Evolutionary conservation across 768 basidiomycete genomes (phyloP), one percentile per base, ranked within the genome.

Genomic region (Pulveroboletus ravenelii): DNA sequence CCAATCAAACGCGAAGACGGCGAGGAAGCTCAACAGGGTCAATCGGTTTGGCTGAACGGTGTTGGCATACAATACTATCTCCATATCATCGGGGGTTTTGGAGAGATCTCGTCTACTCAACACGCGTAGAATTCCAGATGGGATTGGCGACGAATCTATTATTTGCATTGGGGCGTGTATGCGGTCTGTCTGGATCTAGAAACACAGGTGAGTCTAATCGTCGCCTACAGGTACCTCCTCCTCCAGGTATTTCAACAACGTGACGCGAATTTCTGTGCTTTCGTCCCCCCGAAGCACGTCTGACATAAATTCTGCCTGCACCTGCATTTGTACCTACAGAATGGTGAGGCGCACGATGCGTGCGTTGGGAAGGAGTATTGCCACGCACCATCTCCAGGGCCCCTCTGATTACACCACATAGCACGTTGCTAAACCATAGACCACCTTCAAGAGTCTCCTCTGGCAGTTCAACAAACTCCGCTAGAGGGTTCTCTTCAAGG

Each of bases 391-490:
- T 98, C 73, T 99, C 96, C 45, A 99, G 67, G 32, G 93, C 82
- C 3, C 96, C 96, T 46, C 94, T 75, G 43, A 98, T 69, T 8
- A 98, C 95, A 5, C 96, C 96, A 62, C 93, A 95, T 2, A 96
- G 73, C 38, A 98, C 86, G 69, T 98, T 98, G 69, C 90, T 93
- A 68, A 93, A 98, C 91, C 93, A 96, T 32, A 99, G 70, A 1
- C 93, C 94, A 15, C 92, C 92, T 62, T 95, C 90, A 25, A 94
- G 73, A 2, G 81, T 93, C 58, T 96, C 93, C 45, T 93, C 89
- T 0, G 96, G 95, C 18, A 99, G 76, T 64, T 98, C 96, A 20
- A 95, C 95, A 69, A 99, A 97, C 62, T 99, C 96, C 8, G 93
- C 84, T 51, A 99, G 67, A 0, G 96, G 96, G 64, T 99, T 99